Base-by-base conservation (phyloP, 2,329 filamentous ascomycete species). In the Zasmidium angulare region DNA sequence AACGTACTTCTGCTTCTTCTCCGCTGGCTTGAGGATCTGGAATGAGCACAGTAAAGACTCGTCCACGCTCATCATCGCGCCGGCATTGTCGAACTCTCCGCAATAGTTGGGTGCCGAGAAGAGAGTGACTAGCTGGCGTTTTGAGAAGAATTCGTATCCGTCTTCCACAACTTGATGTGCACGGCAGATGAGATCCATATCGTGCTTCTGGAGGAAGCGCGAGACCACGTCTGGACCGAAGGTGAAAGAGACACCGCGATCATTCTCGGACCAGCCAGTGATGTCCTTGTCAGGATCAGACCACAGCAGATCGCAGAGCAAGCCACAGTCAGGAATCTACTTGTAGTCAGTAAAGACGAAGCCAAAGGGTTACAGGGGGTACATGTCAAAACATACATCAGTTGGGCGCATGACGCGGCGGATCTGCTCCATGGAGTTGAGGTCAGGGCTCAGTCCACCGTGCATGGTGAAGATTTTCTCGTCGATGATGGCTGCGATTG, bases 381-480 rank as follows among this genome's bases (percentile, higher is more conserved):
- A 11, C 26, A 11, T 29, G 4, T 29, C 26, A 29, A 43, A 17
- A 86, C 93, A 82, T 86, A 98, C 93, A 84, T 99, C 95, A 71
- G 95, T 99, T 62, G 95, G 95, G 72, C 95, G 89, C 93, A 98
- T 98, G 69, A 99, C 93, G 70, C 93, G 90, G 76, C 95, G 91
- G 71, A 99, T 99, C 83, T 99, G 93, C 82, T 99, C 95, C 95
- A 99, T 99, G 31, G 93, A 97, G 84, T 98, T 97, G 67, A 99
- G 84, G 76, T 97, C 95, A 48, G 95, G 95, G 78, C 92, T 97
- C 72, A 99, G 81, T 74, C 95, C 95, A 75, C 95, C 95, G 80
- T 99, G 95, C 93, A 99, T 97, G 74, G 93, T 97, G 83, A 99
- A 98, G 75, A 99, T 99, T 89, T 98, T 99, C 84, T 97, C 95